Base-by-base conservation (phyloP, 2,329 filamentous ascomycete genomes). In the Cyanodermella asteris region DNA sequence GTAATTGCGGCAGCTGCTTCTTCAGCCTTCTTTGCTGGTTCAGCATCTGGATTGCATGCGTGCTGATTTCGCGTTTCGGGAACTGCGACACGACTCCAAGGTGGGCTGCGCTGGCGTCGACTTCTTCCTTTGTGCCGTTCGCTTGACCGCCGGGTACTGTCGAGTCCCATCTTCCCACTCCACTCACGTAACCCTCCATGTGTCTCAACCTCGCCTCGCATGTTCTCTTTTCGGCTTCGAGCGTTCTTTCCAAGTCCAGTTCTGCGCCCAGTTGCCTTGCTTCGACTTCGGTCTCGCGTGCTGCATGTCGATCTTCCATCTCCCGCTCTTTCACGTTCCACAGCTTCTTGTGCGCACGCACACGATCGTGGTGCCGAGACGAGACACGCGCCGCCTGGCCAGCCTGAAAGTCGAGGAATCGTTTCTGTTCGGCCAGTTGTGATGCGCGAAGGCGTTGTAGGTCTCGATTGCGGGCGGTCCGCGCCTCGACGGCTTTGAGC, bases 161-260 rank as follows among this genome's bases (percentile, higher is more conserved):
- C 3, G 46, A 42, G 13, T 42, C 49, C n/a, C n/a, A n/a, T n/a
- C n/a, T n/a, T n/a, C n/a, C n/a, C 16, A 50, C 43, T 4, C 56
- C 56, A 30, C 64, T 55, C 36, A 65, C 71, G 40, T 72, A 72
- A 5, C 64, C 65, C 36, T 72, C 65, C 66, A 72, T 72, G 34
- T 72, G 60, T 38, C 58, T 60, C n/a, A 72, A 47, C 9, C 64
- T 56, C 18, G 66, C 60, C 16, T 32, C 50, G 51, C 18, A 70
- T 54, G 34, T 59, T 64, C 31, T 29, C 29, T 53, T 51, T 38
- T 67, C 64, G 34, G 65, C 60, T 26, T 68, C 59, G 10, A 70
- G 43, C 0, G 51, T 53, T 4, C 49, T 41, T 7, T 61, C 52
- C 13, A 71, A 44, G 33, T 71, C 65, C 48, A 69, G 60, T 44